Evolutionary conservation across 352 stramenopile species (phyloP).

Genomic region (Phytophthora chlamydospora): DNA sequence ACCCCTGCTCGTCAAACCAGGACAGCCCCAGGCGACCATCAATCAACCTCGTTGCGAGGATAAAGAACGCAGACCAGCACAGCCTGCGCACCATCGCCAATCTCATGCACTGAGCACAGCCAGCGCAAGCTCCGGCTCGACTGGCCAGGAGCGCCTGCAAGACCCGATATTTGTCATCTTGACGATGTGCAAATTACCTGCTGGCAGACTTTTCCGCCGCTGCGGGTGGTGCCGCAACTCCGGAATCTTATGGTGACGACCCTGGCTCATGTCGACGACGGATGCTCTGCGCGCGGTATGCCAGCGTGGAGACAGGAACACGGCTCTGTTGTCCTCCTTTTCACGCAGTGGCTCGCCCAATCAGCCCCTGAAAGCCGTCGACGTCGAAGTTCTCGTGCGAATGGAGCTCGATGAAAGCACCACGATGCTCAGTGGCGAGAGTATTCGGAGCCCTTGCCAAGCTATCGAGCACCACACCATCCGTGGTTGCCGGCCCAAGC

Average conservation of each 20-base stretch:
- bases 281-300: conserved; percentile 15
- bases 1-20: conserved; percentile 6
- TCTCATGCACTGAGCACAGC: conserved; percentile 30
- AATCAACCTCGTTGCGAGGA: conserved; percentile 4
- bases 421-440: conserved; percentile 21
- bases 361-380: conserved; percentile 27
- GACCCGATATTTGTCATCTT: conserved; percentile 16
- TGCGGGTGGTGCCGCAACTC: conserved; percentile 7
- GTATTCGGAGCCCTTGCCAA: conserved; percentile 29
- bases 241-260: conserved; percentile 21
- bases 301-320: conserved; percentile 14
- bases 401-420: conserved; percentile 28
- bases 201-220: conserved; percentile 1
- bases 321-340: conserved; percentile 22
- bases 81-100: conserved; percentile 21
- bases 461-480: conserved; percentile 16
- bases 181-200: conserved; percentile 24
- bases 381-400: conserved; percentile 28
- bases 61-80: conserved; percentile 10
- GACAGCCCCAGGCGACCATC: conserved; percentile 7
- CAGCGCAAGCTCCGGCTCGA: conserved; percentile 29
- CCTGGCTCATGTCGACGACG: conserved; percentile 12
- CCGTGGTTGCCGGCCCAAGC: background rate
- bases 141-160: conserved; percentile 5
- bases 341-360: conserved; percentile 27